Evolutionary conservation across 1,284 basidiomycete species (phyloP), one percentile per base, ranked within the genome.

Genomic region (Cerioporus squamosus): DNA sequence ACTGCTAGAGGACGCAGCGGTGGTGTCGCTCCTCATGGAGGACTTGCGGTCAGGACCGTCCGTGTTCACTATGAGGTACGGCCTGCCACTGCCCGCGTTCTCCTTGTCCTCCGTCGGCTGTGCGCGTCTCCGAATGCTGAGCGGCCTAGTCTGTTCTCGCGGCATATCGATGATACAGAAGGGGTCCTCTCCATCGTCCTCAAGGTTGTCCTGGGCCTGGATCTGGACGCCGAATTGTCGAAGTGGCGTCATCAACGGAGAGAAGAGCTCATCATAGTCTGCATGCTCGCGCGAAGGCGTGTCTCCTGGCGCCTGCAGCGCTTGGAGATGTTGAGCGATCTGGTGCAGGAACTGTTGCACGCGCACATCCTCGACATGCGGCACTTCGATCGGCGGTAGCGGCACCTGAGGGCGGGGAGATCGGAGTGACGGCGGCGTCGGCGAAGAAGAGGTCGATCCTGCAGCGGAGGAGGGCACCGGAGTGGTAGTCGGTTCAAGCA

Each of bases 341-440:
- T 94, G 90, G 55, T 88, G 80, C 73, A 94, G 91, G 74, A 94
- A 94, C 42, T 82, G 74, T 60, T 92, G 89, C 70, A 94, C 86
- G 44, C 84, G 84, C 46, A 84, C 85, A 65, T 93, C 89, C 61
- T 85, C 80, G 26, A 86, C 73, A 53, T 85, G 80, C 0, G 87
- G 84, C 18, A 71, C 60, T 20, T 68, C 59, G 7, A 68, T 57
- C 7, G 60, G 44, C 7, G 67, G 57, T 3, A 69, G 66, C 9
- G 75, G 71, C 1, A 77, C 72, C 23, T 81, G 73, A 48, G 60
- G 55, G 7, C 49, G 57, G 8, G 63, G 63, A 14, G 63, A 62
- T n/a, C 74, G 73, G 3, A 73, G 64, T 43, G 72, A 70, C 47
- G 71, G 70, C 12, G 68, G 66, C 4, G 66, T 67, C 14, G 62